phyloP scores from a whole-genome alignment of 306 rosid genomes.

The Aeschynomene evenia region DNA sequence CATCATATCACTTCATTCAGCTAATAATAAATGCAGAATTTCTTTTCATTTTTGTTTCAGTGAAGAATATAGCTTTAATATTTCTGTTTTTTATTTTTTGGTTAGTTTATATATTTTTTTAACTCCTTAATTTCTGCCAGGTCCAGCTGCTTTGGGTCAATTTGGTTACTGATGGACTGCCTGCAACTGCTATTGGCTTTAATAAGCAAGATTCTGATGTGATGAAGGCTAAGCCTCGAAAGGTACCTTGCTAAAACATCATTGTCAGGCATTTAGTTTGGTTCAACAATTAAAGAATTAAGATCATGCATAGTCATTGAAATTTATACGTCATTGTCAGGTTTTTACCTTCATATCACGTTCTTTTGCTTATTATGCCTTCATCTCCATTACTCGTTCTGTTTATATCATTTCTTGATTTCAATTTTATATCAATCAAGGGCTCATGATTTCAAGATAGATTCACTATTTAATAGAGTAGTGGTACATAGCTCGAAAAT shows the following conservation, averaged over 20 bases:
- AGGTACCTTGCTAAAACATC: slow-evolving; percentile 51
- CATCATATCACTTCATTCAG: slow-evolving; percentile 2
- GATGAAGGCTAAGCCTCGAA: slow-evolving; percentile 92
- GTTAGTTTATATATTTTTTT: background rate
- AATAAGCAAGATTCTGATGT: slow-evolving; percentile 97
- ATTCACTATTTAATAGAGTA: too few species aligned
- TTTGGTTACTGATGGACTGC: slow-evolving; percentile 95
- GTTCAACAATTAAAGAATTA: slow-evolving; percentile 16
- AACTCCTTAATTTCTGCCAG: slow-evolving; percentile 42
- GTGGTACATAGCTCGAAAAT: too few species aligned
- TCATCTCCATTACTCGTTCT: too few species aligned
- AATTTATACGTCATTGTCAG: too few species aligned
- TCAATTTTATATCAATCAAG: too few species aligned
- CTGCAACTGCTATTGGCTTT: slow-evolving; percentile 99
- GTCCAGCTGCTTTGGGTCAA: slow-evolving; percentile 99
- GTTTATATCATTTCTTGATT: too few species aligned
- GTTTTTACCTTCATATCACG: too few species aligned
- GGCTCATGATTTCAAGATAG: too few species aligned
- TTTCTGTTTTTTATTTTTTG: background rate
- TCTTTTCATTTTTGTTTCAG: slow-evolving; percentile 24
- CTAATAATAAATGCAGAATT: slow-evolving; percentile 9
- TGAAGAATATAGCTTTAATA: slow-evolving; percentile 10
- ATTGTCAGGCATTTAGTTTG: slow-evolving; percentile 18
- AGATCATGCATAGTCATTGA: background rate
- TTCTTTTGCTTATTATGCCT: too few species aligned